Evolutionary conservation across 169 alveolate species (phyloP).

Genomic region (Plasmodium cynomolgi): DNA sequence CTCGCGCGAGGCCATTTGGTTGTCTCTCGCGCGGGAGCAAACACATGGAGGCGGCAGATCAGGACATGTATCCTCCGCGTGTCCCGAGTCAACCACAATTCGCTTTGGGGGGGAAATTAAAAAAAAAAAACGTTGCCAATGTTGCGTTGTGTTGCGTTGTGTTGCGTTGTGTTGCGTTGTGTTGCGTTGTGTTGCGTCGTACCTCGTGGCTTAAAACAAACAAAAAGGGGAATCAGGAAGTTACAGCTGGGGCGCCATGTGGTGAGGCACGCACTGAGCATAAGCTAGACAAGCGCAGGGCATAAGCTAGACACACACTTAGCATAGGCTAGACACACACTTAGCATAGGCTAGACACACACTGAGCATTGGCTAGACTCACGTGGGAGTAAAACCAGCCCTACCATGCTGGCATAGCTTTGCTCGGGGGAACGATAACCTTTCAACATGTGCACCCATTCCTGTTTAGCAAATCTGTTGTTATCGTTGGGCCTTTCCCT

Average conservation of each 20-base stretch:
- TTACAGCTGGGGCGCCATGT: background rate
- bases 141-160: too few species aligned
- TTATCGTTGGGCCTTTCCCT: background rate
- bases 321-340: background rate
- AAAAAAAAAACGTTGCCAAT: background rate
- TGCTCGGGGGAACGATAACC: background rate
- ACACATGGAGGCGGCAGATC: background rate
- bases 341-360: too few species aligned
- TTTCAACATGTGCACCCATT: background rate
- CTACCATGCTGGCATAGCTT: background rate
- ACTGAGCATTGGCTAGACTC: background rate
- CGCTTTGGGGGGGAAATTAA: background rate
- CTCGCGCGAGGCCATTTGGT: too few species aligned
- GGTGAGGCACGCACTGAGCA: background rate
- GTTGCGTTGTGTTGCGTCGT: background rate
- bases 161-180: too few species aligned
- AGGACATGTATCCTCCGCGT: background rate
- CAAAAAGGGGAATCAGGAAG: background rate
- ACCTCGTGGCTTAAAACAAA: background rate
- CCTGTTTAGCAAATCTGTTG: background rate
- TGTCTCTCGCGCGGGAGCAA: background rate
- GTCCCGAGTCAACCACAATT: background rate
- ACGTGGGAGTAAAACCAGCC: background rate
- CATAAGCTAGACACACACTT: background rate
- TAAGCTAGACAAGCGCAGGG: too few species aligned